Base-by-base conservation (phyloP, 148 eudicot genomes). In the Euryodendron excelsum region DNA sequence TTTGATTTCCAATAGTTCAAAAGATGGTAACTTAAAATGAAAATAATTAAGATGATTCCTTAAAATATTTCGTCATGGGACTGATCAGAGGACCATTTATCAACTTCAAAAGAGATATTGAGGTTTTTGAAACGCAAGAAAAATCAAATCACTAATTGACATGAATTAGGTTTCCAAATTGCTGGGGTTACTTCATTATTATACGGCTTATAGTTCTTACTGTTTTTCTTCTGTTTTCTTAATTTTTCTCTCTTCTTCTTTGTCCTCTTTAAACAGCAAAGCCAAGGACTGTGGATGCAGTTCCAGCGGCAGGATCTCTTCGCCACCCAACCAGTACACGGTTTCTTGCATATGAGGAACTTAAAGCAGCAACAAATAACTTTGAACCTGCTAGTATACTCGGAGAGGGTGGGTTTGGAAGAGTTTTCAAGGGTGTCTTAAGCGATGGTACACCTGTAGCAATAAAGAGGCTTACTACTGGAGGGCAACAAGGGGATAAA, bases 371-470 rank as follows among this genome's bases (percentile, higher is more conserved):
- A 48, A 95, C 99, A 37, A 95, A 95, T 79, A 89, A 91, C 84
- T 95, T 95, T 80, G 96, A 91, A 78, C 62, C 88, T 50, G 80
- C 89, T 25, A 91, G 94, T 74, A 77, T 95, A 76, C 89, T 95
- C 39, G 99, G 99, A 71, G 99, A 95, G 89, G 99, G 99, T 82
- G 97, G 99, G 27, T 95, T 93, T 87, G 99, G 99, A 62, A 89
- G 78, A 84, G 99, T 95, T 77, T 95, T 85, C 78, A 93, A 90
- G 88, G 99, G 99, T 47, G 87, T 90, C 28, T 75, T 95, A 78
- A 91, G 86, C 65, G 99, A 95, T 77, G 99, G 99, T 47, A 95
- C 93, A 12, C 85, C 90, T 75, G 99, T 95, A 44, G 99, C 99
- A 66, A 93, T 95, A 83, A 95, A 95, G 89, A 93, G 90, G 84